Percentiles rank a stretch among this genome's conserved stretches.
Conservation (phyloP, 495 filamentous ascomycete species). For the Penicillium mononematosum region DNA sequence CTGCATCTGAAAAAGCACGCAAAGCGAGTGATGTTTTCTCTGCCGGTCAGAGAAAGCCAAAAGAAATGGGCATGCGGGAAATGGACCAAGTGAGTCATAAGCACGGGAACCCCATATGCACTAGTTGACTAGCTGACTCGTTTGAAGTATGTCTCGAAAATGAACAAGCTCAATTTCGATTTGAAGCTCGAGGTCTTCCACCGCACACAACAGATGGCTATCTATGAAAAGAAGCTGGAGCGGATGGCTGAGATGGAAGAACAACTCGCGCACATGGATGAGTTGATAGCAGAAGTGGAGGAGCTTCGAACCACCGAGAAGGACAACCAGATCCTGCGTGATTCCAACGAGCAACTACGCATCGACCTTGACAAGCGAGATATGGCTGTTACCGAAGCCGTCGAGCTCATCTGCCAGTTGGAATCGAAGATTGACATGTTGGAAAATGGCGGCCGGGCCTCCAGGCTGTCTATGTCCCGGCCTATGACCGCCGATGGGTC, state of each 20-base stretch:
- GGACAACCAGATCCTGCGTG: constrained; percentile 44
- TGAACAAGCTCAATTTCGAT: constrained; percentile 88
- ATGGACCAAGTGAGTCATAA: constrained; percentile 45
- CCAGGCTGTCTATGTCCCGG: constrained; percentile 29
- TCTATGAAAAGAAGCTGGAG: constrained; percentile 66
- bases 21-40: constrained; percentile 28
- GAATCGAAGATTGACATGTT: constrained; percentile 67
- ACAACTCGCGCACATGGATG: constrained; percentile 65
- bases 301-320: constrained; percentile 56
- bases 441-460: constrained; percentile 23
- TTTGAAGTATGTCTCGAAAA: constrained; percentile 52
- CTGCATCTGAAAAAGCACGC: constrained; percentile 39
- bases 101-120: not conserved
- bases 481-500: constrained; percentile 26
- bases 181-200: constrained; percentile 84
- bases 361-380: constrained; percentile 72
- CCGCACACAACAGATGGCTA: constrained; percentile 58
- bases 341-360: constrained; percentile 65
- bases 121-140: constrained; percentile 12
- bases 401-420: constrained; percentile 71
- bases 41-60: constrained; percentile 32
- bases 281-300: constrained; percentile 62
- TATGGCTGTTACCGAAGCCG: constrained; percentile 76
- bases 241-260: constrained; percentile 65
- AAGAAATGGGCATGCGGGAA: constrained; percentile 52